Conservation (phyloP, 257 asterid genomes). For the Lavandula angustifolia region DNA sequence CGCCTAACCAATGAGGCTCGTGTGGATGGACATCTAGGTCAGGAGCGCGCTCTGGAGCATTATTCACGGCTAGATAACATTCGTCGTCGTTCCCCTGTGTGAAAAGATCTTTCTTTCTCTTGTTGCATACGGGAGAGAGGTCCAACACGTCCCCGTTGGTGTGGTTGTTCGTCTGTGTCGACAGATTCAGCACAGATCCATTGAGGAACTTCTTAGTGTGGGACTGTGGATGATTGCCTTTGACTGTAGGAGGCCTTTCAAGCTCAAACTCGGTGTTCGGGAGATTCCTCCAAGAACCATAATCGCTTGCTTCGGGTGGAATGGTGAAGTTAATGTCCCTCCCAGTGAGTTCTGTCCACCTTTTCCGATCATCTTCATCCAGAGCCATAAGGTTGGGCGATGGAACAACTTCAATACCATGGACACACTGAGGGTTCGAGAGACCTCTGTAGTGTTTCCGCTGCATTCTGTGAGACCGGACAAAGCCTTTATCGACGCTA, state of each 20-base stretch:
- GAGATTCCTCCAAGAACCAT: constrained; percentile 60
- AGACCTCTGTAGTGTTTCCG: constrained; percentile 69
- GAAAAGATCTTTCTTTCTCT: constrained; percentile 59
- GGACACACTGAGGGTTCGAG: constrained; percentile 70
- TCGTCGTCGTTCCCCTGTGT: constrained; percentile 51
- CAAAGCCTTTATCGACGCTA: too few species aligned
- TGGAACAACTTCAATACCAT: constrained; percentile 57
- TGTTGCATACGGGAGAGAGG: constrained; percentile 52
- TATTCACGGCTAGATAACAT: constrained; percentile 41
- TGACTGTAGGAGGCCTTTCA: constrained; percentile 48
- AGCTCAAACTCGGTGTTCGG: constrained; percentile 68
- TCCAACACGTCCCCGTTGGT: constrained; percentile 48
- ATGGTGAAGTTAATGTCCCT: constrained; percentile 49
- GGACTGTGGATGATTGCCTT: constrained; percentile 40
- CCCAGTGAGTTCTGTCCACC: constrained; percentile 66
- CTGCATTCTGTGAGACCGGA: constrained; percentile 67
- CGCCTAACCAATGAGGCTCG: constrained; percentile 61
- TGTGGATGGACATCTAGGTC: constrained; percentile 50
- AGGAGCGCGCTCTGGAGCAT: constrained; percentile 40
- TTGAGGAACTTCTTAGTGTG: constrained; percentile 58
- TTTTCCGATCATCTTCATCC: constrained; percentile 62
- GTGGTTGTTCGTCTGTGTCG: constrained; percentile 49
- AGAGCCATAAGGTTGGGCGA: constrained; percentile 49
- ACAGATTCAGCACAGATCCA: constrained; percentile 61
- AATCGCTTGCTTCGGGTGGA: constrained; percentile 61